Evolutionary conservation across 2,329 filamentous ascomycete genomes (phyloP), one percentile per base, ranked within the genome.

Genomic region (Pestalotiopsis sp.): DNA sequence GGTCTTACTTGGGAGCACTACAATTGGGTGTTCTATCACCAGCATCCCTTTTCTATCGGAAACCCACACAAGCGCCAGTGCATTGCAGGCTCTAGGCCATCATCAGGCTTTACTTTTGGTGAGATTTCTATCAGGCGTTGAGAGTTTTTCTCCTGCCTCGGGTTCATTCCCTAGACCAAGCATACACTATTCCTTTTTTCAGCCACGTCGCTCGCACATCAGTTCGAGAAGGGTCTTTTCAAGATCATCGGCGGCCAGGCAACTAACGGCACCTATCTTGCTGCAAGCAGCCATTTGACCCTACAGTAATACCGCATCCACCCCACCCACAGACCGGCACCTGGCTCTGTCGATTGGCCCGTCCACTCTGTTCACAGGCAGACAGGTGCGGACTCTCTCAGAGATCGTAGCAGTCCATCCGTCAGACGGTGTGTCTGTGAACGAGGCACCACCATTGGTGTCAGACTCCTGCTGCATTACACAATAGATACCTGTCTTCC

Each of bases 291-390:
- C 72, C 71, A 66, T 70, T 70, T 70, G 39, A 68, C 70, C 67
- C 70, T 71, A 76, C 70, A 73, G 73, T 75, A 73, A 74, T 75
- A 74, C 71, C 65, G 71, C 72, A 52, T 75, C 74, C 75, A 75
- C 74, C 62, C 70, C 67, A 69, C 73, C 71, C 70, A 71, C 71
- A 64, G 44, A 20, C 20, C 44, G 44, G 44, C 44, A 52, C 44
- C 67, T 68, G 70, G 65, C 67, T 68, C 59, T 68, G 69, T 66
- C 70, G 66, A 75, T 75, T 76, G 74, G 75, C 68, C 67, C 68
- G 68, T 66, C 68, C 67, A 63, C 62, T 69, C 67, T 52, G 44
- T 52, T 20, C 44, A 52, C 44, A 52, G 30, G 30, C 30, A 35
- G 30, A n/a, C 44, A n/a, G 17, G 7, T 67, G 69, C 70, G 67